Evolutionary conservation across 2,329 filamentous ascomycete genomes (phyloP), one percentile per base, ranked within the genome.

Genomic region (Dactylonectria estremocensis): DNA sequence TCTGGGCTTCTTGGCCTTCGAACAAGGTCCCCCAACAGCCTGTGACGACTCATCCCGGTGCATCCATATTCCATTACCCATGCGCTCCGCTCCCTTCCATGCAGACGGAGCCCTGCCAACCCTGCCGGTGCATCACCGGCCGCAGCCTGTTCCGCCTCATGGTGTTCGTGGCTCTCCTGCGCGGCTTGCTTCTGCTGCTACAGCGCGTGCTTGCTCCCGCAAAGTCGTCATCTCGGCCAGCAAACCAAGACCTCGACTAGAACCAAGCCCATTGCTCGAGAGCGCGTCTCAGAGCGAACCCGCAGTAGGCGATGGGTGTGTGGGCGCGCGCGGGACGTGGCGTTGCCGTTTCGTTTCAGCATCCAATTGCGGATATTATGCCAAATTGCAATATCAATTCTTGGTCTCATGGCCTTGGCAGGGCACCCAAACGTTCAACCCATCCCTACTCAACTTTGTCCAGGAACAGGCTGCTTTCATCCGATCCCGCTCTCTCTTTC

Each of bases 311-410:
- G n/a, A 53, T 64, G 64, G 43, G 13, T 7, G 40, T 52, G 53
- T 50, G 46, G 60, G 57, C 58, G 66, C 20, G 22, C 16, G 68
- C 68, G 67, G 59, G 63, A 67, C 57, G 52, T 56, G 67, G 60
- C 68, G 69, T 67, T 66, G 55, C 71, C 72, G 72, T 74, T 75
- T 75, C 63, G 73, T 75, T 75, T 75, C 72, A 70, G 64, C 64
- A 54, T 64, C 69, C 67, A 55, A 53, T 73, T 72, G 31, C 13
- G 69, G 73, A 50, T 57, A 69, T 73, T 59, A 69, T 73, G 67
- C 64, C 66, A 75, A 72, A 75, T 75, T 75, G 50, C 70, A 22
- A 45, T 5, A 28, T 28, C 24, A 28, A 5, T 28, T 59, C 66
- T 71, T 69, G 64, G 71, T 56, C 52, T 64, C 54, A 35, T 37